Base-by-base conservation (phyloP, 352 stramenopile genomes). In the Phytophthora parvispora region DNA sequence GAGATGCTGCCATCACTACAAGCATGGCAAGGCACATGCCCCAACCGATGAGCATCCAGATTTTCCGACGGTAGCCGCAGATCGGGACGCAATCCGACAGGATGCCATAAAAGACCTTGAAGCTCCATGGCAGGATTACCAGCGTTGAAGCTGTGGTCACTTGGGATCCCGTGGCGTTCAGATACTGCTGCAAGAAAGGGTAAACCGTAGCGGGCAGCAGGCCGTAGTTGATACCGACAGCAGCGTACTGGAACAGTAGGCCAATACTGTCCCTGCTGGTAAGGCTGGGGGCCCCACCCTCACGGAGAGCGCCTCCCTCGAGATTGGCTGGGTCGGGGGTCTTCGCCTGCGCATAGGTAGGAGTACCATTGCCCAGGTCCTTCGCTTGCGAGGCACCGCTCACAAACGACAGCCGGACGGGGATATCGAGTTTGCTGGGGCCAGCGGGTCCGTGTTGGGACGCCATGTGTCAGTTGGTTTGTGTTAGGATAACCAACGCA, bases 71-170 rank as follows among this genome's bases (percentile, higher is more conserved):
- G 47, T 69, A 69, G 12, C 66, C 66, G n/a, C 25, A 69, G 20
- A 94, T 89, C 16, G 87, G 87, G 50, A 90, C 77, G 65, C 84
- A 94, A 68, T 94, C 89, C 20, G 75, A 74, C 29, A 69, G 12
- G 20, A 60, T 56, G 34, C 59, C 52, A 27, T 69, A 69, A 47
- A 74, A 72, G 6, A 87, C 79, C 60, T 93, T 92, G 63, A 92
- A 91, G 6, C 61, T 80, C 83, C 84, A 92, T 16, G 79, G 81
- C 12, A 92, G 56, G 36, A 75, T 78, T 1, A 91, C 72, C 34
- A 91, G 51, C 4, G 69, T 68, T 7, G 52, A 45, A 9, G 76
- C 79, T 36, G 69, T 63, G 16, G 67, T 69, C 16, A 72, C 60
- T 40, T 66, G 43, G 8, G 64, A 75, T 15, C 71, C 75, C 16